These are phyloP conservation scores for Tetrapisispora taiwanensis DNA, from an alignment of 805 yeast genomes.

Conservation along the genomic window DNA sequence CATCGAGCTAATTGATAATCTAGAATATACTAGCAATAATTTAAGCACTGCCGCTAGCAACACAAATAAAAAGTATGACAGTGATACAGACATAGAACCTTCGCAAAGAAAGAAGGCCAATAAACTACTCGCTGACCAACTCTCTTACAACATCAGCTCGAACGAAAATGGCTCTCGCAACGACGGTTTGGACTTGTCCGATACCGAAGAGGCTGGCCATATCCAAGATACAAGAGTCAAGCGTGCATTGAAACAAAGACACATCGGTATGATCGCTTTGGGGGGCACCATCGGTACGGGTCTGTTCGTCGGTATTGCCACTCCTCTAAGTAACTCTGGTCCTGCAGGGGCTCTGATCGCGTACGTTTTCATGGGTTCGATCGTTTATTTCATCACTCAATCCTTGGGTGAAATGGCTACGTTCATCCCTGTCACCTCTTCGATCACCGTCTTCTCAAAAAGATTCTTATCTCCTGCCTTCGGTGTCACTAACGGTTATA, in stretches of 20 bases:
- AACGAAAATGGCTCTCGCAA: background rate
- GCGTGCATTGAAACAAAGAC: conserved; percentile 51
- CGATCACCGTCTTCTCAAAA: conserved; percentile 55
- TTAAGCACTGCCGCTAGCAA: background rate
- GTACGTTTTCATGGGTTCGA: conserved; percentile 50
- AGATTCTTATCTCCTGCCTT: conserved; percentile 53
- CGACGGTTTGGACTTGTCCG: conserved; percentile 12
- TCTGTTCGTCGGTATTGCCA: conserved; percentile 52
- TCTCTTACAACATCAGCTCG: background rate
- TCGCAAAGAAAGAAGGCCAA: conserved; percentile 1
- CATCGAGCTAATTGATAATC: conserved; percentile 2
- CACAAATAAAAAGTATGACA: background rate
- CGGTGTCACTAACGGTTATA: conserved; percentile 61
- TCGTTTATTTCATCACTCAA: conserved; percentile 54
- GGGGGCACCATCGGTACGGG: conserved; percentile 74
- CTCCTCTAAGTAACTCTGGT: conserved; percentile 46
- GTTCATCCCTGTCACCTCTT: conserved; percentile 51
- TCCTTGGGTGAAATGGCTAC: conserved; percentile 69
- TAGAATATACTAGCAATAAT: background rate
- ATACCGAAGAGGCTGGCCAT: conserved; percentile 22
- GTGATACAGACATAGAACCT: conserved; percentile 1
- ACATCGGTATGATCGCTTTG: conserved; percentile 59
- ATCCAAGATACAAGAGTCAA: conserved; percentile 36
- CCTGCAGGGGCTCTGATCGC: conserved; percentile 56
- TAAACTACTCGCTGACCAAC: background rate